Conservation (phyloP, 495 filamentous ascomycete genomes). For the Podospora conica region DNA sequence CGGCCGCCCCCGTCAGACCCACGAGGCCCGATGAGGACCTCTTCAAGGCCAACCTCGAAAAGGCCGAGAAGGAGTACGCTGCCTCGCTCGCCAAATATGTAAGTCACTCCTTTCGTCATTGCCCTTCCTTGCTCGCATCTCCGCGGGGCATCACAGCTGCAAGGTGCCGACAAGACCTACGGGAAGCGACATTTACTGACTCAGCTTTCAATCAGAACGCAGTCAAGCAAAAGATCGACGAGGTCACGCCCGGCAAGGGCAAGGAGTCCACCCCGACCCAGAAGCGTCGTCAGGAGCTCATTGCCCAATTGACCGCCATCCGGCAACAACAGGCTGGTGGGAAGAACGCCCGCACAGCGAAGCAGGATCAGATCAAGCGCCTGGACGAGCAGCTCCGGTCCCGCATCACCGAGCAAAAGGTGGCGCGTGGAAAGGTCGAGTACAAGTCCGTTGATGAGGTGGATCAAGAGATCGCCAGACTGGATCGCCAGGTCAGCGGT, state of each 20-base stretch:
- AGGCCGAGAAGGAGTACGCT: conserved; percentile 77
- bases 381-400: conserved; percentile 77
- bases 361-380: conserved; percentile 78
- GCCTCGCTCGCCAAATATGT: conserved; percentile 71
- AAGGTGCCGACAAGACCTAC: background rate
- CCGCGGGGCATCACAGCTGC: background rate
- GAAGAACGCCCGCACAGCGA: conserved; percentile 68
- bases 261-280: conserved; percentile 67
- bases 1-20: conserved; percentile 50
- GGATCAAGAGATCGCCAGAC: conserved; percentile 68
- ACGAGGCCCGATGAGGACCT: conserved; percentile 64
- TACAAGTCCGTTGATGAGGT: conserved; percentile 87
- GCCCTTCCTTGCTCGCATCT: background rate
- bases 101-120: conserved; percentile 32
- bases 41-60: conserved; percentile 64
- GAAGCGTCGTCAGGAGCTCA: conserved; percentile 77
- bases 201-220: conserved; percentile 52
- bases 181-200: conserved; percentile 4
- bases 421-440: conserved; percentile 61
- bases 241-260: conserved; percentile 57
- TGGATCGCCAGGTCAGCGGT: conserved; percentile 77
- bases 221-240: conserved; percentile 77
- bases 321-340: conserved; percentile 73
- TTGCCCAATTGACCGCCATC: conserved; percentile 63
- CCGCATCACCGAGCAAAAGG: conserved; percentile 78